phyloP scores from a whole-genome alignment of 177 flowering plant species.

The Vitis hybrid region DNA sequence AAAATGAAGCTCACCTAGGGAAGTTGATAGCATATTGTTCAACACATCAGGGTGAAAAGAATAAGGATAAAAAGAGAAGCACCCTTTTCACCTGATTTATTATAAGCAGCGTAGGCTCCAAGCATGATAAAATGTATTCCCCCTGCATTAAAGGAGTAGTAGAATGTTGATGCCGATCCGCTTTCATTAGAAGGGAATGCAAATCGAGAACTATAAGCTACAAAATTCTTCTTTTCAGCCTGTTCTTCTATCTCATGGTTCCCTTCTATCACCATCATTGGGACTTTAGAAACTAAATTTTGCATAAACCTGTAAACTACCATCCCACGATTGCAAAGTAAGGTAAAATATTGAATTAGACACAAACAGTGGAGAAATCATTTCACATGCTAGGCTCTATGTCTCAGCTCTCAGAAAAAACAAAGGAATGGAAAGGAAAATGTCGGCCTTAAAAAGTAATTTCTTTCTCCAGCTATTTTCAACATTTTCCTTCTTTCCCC shows the following conservation, averaged over 20 bases:
- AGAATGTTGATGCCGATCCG: conserved; percentile 76
- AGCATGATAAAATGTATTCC: conserved; percentile 88
- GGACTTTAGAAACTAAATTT: conserved; percentile 67
- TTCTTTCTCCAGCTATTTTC: too few species aligned
- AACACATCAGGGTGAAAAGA: too few species aligned
- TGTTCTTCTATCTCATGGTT: conserved; percentile 90
- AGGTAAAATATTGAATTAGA: not conserved
- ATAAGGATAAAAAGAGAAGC: not conserved
- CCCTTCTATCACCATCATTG: conserved; percentile 92
- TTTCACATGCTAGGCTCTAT: not conserved
- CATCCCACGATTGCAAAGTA: not conserved
- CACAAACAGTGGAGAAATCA: not conserved
- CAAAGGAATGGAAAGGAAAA: not conserved
- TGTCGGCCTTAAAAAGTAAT: too few species aligned
- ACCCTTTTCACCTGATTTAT: conserved; percentile 49
- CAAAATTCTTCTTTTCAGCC: conserved; percentile 57
- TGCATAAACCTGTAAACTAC: conserved; percentile 71
- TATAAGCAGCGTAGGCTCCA: conserved; percentile 67
- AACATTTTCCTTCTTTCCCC: too few species aligned
- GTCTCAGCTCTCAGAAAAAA: not conserved
- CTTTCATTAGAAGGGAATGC: conserved; percentile 82
- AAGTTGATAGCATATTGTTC: too few species aligned
- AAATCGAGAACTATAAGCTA: conserved; percentile 75
- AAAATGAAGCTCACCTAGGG: too few species aligned
- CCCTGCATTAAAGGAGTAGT: conserved; percentile 91